Base-by-base conservation (phyloP, 2,329 filamentous ascomycete species). In the Calonectria pteridis region DNA sequence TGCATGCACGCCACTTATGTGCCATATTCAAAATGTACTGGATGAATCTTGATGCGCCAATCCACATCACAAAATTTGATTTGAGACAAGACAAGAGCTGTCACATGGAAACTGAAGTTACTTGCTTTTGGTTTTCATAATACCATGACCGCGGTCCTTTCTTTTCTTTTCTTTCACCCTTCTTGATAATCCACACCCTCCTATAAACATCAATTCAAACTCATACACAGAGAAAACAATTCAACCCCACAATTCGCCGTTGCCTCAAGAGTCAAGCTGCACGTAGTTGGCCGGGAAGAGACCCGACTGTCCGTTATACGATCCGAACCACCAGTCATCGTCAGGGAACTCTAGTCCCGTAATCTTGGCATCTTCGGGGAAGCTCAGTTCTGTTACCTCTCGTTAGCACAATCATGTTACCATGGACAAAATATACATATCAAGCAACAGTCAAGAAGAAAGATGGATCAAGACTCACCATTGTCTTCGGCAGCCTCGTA, bases 401-500 rank as follows among this genome's bases (percentile, higher is more conserved):
- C 67, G 81, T 81, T 74, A 82, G 80, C 74, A 31, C 43, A 53
- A 23, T 46, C 14, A 14, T 16, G 7, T 23, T 35, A 43, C 40
- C 18, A 9, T 10, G 10, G 40, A 43, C 40, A 43, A 43, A 18
- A 43, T 33, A 33, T 33, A 31, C 2, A 18, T 9, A 14, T 18
- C 6, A 26, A 37, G 2, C 16, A 35, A 37, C 4, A 13, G 16
- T 43, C 1, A 20, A 58, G 18, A 33, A 26, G 9, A 35, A 58
- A 59, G 9, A 55, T 16, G 16, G 51, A 28, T 14, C 18, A 49
- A 40, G 16, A 81, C 88, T 80, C 84, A 92, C 92, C 91, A 75
- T 99, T 99, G 80, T 98, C 96, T 84, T 99, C 97, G 0, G 95
- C 96, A 64, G 97, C 97, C 83, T 98, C 96, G 81, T 99, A 99